Evolutionary conservation across 345 rosid species (phyloP).

Genomic region (Eucalyptus regnans): DNA sequence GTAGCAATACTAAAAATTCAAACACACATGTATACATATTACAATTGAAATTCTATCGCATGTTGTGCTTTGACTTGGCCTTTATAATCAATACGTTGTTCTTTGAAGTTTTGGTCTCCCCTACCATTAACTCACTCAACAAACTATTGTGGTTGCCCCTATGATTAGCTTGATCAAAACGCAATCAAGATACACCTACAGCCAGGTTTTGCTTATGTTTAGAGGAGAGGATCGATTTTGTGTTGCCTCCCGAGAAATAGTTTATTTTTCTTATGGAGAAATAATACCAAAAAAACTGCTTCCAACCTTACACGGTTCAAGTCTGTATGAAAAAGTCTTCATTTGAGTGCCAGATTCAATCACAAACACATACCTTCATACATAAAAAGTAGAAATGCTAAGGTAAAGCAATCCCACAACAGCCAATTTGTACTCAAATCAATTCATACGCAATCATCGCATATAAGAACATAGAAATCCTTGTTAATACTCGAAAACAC

Average conservation of each 20-base stretch:
- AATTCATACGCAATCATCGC: background rate
- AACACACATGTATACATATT: too few species aligned
- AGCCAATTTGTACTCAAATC: background rate
- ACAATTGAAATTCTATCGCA: too few species aligned
- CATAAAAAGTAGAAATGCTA: background rate
- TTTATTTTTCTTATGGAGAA: background rate
- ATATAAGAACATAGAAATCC: background rate
- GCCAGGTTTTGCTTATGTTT: background rate
- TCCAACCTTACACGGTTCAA: background rate
- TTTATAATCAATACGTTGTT: too few species aligned
- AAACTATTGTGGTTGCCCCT: background rate
- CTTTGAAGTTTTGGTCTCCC: too few species aligned
- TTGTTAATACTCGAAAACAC: background rate
- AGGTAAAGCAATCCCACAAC: background rate
- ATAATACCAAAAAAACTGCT: background rate
- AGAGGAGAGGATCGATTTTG: background rate
- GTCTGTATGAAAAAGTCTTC: background rate
- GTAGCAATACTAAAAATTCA: too few species aligned
- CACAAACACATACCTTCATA: background rate
- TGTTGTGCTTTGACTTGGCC: too few species aligned
- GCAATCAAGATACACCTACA: background rate
- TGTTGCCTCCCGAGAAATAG: background rate
- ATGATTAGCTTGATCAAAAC: background rate
- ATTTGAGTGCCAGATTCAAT: background rate
- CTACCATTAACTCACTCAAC: background rate